phyloP scores from a whole-genome alignment of 495 filamentous ascomycete genomes.

The Penicillium longicatenatum region DNA sequence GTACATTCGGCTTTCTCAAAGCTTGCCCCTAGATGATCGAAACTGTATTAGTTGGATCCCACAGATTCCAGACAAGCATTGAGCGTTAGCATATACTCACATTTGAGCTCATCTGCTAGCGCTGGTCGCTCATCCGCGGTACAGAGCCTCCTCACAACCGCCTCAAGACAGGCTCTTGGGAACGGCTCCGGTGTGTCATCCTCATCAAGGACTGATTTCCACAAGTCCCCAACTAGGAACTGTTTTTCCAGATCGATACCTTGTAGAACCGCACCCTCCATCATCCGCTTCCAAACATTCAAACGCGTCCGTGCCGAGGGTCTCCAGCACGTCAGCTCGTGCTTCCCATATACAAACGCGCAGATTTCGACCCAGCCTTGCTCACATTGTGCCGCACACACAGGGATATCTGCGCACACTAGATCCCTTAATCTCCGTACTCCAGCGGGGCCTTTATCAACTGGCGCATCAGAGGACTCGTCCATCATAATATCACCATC shows the following conservation, averaged over 20 bases:
- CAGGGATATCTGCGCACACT: conserved; percentile 47
- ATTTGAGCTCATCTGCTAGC: conserved; percentile 34
- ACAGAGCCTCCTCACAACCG: conserved; percentile 43
- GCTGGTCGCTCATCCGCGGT: conserved; percentile 23
- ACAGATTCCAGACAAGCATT: not conserved
- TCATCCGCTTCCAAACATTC: conserved; percentile 48
- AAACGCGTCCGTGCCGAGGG: conserved; percentile 45
- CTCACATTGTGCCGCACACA: conserved; percentile 47
- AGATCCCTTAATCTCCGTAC: conserved; percentile 20
- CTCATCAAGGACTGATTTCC: conserved; percentile 50
- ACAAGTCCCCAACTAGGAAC: conserved; percentile 50
- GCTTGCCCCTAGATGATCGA: conserved; percentile 40
- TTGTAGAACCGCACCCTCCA: conserved; percentile 48
- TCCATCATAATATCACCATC: conserved; percentile 24
- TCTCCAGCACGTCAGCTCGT: conserved; percentile 33
- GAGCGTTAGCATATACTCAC: conserved; percentile 29
- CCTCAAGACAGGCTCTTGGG: conserved; percentile 44
- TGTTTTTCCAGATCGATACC: conserved; percentile 46
- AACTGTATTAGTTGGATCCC: not conserved
- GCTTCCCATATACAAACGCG: conserved; percentile 44
- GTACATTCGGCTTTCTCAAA: conserved; percentile 49
- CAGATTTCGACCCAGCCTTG: conserved; percentile 49
- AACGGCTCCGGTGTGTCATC: conserved; percentile 35
- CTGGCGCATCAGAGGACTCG: conserved; percentile 4
- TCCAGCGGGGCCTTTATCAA: not conserved